Evolutionary conservation across 495 filamentous ascomycete genomes (phyloP).

Genomic region (Aspergillus conjunctus): DNA sequence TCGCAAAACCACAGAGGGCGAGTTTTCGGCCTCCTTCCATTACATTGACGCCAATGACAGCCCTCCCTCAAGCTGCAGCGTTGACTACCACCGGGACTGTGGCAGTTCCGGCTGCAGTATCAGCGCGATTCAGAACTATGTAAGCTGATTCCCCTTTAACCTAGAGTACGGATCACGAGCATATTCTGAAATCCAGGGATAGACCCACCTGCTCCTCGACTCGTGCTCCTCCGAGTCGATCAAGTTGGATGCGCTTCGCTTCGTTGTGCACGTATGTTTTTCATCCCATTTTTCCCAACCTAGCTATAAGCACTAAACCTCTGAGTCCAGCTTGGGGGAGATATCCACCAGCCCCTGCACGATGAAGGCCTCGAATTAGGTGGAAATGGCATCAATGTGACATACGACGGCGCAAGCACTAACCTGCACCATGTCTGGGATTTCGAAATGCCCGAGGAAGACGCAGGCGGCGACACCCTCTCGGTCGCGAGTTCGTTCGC

Average conservation of each 20-base stretch:
- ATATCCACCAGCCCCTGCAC: constrained; percentile 66
- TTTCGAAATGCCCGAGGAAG: constrained; percentile 61
- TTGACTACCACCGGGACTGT: constrained; percentile 61
- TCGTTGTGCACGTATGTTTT: constrained; percentile 54
- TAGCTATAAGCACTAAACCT: constrained; percentile 3
- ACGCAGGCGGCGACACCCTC: constrained; percentile 45
- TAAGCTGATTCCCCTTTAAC: constrained; percentile 21
- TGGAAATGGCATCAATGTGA: constrained; percentile 62
- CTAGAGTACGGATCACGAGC: not conserved
- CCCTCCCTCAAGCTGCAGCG: constrained; percentile 58
- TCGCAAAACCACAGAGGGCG: constrained; percentile 54
- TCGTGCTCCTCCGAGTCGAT: constrained; percentile 22
- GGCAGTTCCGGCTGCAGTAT: constrained; percentile 58
- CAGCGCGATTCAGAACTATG: constrained; percentile 64
- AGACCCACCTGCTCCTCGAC: constrained; percentile 38
- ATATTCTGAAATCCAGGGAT: not conserved
- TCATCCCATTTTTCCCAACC: constrained; percentile 8
- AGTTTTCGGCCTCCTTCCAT: constrained; percentile 59
- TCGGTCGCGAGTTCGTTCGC: constrained; percentile 32
- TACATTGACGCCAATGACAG: constrained; percentile 59
- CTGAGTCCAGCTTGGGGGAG: constrained; percentile 59
- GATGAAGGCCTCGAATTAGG: constrained; percentile 58
- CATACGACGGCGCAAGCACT: constrained; percentile 52
- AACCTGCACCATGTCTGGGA: constrained; percentile 70
- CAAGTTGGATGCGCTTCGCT: constrained; percentile 46